A percentile compares a stretch with the other conserved stretches of the same genome.
phyloP scores from a whole-genome alignment of 768 basidiomycete species.

The Tulasnella sp. region DNA sequence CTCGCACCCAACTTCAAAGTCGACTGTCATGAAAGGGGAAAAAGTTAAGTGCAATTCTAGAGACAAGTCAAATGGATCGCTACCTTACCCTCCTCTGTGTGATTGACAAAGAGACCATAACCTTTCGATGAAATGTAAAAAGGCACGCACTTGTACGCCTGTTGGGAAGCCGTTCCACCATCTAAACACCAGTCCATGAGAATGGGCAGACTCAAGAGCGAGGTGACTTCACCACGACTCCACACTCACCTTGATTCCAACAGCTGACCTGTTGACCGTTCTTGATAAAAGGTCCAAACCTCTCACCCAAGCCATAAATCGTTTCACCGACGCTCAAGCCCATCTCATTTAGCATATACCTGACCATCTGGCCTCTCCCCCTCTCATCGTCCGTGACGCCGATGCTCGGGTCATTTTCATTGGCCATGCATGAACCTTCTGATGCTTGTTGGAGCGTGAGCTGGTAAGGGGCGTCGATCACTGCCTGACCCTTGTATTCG shows the following conservation, averaged over 20 bases:
- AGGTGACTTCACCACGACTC: not conserved
- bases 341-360: conserved; percentile 34
- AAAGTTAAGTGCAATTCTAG: no score
- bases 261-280: conserved; percentile 35
- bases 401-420: conserved; percentile 48
- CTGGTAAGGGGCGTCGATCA: conserved; percentile 25
- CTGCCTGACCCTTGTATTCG: conserved; percentile 22
- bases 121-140: conserved; percentile 60
- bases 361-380: conserved; percentile 20
- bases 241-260: not conserved
- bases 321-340: conserved; percentile 58
- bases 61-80: no score
- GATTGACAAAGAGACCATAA: conserved; percentile 68
- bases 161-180: conserved; percentile 44
- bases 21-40: no score
- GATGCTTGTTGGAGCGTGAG: conserved; percentile 27
- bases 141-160: conserved; percentile 32
- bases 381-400: conserved; percentile 31
- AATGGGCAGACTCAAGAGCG: conserved; percentile 29
- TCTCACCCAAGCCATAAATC: conserved; percentile 64
- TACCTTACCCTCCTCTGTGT: conserved; percentile 39
- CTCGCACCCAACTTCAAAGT: conserved; percentile 44
- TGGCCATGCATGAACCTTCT: conserved; percentile 44
- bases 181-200: conserved; percentile 64
- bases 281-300: conserved; percentile 64